Evolutionary conservation across 1,284 basidiomycete genomes (phyloP), one percentile per base, ranked within the genome.

Genomic region (Puccinia brachypodii): DNA sequence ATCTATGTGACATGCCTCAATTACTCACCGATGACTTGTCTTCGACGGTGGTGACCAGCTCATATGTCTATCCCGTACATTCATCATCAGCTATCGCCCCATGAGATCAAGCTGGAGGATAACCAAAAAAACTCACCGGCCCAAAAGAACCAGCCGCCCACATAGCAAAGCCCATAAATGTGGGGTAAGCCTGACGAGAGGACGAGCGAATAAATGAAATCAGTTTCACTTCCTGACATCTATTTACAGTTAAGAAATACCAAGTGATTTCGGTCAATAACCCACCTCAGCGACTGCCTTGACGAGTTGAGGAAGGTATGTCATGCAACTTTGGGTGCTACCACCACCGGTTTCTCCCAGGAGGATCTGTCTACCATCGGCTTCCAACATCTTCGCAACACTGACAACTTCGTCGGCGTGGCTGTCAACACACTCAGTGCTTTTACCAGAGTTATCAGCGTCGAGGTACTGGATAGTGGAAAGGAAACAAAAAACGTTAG

Each of bases 291-390:
- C 33, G 31, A 68, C 62, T 31, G 77, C 77, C 6, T 25, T n/a
- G 53, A 25, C 38, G 28, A 79, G 56, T 53, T 79, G 47, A n/a
- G 64, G 38, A n/a, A 79, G 47, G 47, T 71, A 53, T 25, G 53
- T 42, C 7, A 8, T 33, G 28, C 77, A 79, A 36, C 33, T 71
- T 25, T 60, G 25, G 28, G 77, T 79, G 47, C 28, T 71, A 16
- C 77, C 77, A 58, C 77, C 77, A 22, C 77, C 77, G 9, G 25
- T 42, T 50, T 79, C 77, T 28, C 42, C 50, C 25, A 79, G 28
- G 28, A 79, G 36, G 2, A 60, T n/a, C 56, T 79, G 77, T 71
- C 77, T 47, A 3, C 40, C 40, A 13, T 71, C 77, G 13, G 31
- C 66, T 38, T 71, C 28, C 16, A 79, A 53, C 9, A 79, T 25